A percentile compares a stretch with the other conserved stretches of the same genome.
These are phyloP conservation scores for Cutaneotrichosporon dermatis DNA, from an alignment of 1,284 basidiomycete species.

Conservation along the genomic window DNA sequence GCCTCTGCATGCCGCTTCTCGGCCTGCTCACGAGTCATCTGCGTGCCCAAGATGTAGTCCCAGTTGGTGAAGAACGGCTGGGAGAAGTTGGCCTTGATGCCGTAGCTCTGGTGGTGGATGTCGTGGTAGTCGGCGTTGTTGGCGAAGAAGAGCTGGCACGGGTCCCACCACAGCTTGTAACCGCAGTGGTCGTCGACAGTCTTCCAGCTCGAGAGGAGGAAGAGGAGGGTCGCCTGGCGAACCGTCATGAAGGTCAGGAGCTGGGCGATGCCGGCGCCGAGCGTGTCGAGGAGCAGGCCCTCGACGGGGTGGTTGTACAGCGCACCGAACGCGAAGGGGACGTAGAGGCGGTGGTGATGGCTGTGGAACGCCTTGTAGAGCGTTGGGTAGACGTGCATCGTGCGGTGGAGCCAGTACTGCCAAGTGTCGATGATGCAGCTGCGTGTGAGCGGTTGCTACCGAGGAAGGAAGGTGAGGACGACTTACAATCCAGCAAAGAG, in stretches of 20 bases:
- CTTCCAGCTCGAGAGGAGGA: constrained; percentile 79
- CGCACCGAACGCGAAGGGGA: constrained; percentile 94
- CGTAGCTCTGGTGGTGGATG: constrained; percentile 90
- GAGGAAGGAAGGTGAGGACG: neutral
- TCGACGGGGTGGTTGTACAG: constrained; percentile 98
- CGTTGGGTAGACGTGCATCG: constrained; percentile 85
- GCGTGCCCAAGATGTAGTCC: constrained; percentile 48
- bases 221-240: constrained; percentile 81
- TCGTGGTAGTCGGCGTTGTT: constrained; percentile 99
- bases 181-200: constrained; percentile 98
- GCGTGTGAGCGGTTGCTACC: constrained; percentile 9
- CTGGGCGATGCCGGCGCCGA: constrained; percentile 78
- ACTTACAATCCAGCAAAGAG: constrained; percentile 80
- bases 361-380: constrained; percentile 91
- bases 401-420: constrained; percentile 95
- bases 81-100: constrained; percentile 93
- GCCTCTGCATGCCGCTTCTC: constrained; percentile 8
- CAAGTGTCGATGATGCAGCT: constrained; percentile 96
- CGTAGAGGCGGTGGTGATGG: constrained; percentile 92
- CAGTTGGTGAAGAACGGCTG: constrained; percentile 74
- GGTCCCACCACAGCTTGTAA: constrained; percentile 82
- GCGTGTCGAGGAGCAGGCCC: constrained; percentile 82
- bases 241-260: constrained; percentile 64
- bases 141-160: constrained; percentile 76
- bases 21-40: constrained; percentile 45